Evolutionary conservation across 768 basidiomycete genomes (phyloP).

Genomic region (Podaxis sp.): DNA sequence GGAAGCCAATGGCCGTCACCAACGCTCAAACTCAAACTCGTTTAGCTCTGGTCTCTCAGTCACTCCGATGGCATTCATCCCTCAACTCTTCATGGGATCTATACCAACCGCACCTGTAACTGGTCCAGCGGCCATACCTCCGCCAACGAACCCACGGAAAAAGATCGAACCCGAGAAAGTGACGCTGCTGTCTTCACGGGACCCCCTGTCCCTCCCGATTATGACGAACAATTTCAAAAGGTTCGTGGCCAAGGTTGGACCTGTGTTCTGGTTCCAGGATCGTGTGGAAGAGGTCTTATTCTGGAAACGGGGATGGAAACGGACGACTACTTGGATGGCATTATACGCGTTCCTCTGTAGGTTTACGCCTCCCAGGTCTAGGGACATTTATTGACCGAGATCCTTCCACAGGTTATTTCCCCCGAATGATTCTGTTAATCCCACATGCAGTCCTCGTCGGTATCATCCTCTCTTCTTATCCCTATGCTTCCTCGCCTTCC

Average conservation of each 20-base stretch:
- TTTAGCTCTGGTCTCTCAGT: constrained; percentile 21
- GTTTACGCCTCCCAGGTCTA: constrained; percentile 25
- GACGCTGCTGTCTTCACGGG: constrained; percentile 54
- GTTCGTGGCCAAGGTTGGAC: constrained; percentile 73
- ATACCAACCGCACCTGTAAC: constrained; percentile 21
- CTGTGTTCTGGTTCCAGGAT: constrained; percentile 90
- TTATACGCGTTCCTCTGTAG: constrained; percentile 78
- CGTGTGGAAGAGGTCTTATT: constrained; percentile 80
- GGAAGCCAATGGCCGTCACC: constrained; percentile 23
- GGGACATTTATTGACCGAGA: background rate
- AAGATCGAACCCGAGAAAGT: constrained; percentile 23
- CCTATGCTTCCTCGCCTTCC: constrained; percentile 30
- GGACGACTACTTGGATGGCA: constrained; percentile 73
- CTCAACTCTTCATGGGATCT: constrained; percentile 36
- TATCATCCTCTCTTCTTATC: constrained; percentile 67
- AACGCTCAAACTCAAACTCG: constrained; percentile 17
- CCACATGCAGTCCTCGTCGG: constrained; percentile 63
- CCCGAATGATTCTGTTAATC: constrained; percentile 64
- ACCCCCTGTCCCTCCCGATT: constrained; percentile 74
- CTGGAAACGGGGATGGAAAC: constrained; percentile 76
- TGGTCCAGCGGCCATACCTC: constrained; percentile 11
- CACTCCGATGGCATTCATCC: constrained; percentile 33
- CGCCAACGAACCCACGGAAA: constrained; percentile 22
- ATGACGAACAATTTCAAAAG: constrained; percentile 79
- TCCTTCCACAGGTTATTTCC: constrained; percentile 62